Base-by-base conservation (phyloP, 148 eudicot species). In the Nepenthes gracilis region DNA sequence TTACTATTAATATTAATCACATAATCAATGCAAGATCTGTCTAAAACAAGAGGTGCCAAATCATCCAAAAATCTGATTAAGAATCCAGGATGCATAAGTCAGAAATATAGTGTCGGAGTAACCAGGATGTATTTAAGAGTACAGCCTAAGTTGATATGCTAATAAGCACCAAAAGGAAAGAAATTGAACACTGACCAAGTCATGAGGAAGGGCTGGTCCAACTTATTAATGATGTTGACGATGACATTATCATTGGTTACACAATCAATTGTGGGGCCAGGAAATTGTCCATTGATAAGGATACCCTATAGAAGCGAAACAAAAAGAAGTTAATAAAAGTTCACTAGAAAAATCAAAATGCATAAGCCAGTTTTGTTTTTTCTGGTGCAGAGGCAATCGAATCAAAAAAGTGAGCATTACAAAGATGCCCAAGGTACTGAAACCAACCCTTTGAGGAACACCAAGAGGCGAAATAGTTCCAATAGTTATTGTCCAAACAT, bases 151-250 rank as follows among this genome's bases (percentile, higher is more conserved):
- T 50, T 36, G 11, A 35, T 5, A 9, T 53, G 33, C 43, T 54
- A 6, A 36, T 35, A 9, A 33, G 10, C 5, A 56, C 49, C 12
- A 54, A 33, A 59, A 50, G n/a, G 13, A 15, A 34, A 57, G 33
- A 40, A 64, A 4, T 14, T 23, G 14, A 33, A 36, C 35, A 87
- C 86, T 77, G 33, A 87, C 95, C 97, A 91, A 64, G 97, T 87
- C 43, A 91, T 67, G 63, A 91, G 95, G 55, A 91, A 73, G 64
- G 95, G 89, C 70, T 91, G 83, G 36, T 85, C 92, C 67, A 91
- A 66, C 59, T 77, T 81, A 69, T 90, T 84, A 8, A 70, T 50
- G 52, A 90, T 73, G 61, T 76, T 77, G 14, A 87, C 73, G 54
- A 81, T 63, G 36, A 87, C 55, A 63, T 91, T 91, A 75, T 91